These are phyloP conservation scores for Starmerella gropengiesseri DNA, from an alignment of 805 yeast genomes.

Conservation along the genomic window DNA sequence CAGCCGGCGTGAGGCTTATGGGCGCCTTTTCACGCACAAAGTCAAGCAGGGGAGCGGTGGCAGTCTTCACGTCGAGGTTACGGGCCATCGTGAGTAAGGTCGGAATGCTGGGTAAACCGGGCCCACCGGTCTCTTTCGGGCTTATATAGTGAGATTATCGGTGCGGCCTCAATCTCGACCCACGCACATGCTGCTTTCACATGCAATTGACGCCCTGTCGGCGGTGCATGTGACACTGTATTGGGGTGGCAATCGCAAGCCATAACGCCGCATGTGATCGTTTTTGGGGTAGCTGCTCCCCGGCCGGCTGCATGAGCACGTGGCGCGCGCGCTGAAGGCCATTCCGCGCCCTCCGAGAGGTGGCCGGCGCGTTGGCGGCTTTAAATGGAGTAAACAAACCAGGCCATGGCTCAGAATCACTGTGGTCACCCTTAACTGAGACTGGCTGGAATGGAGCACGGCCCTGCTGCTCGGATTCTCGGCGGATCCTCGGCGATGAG, in stretches of 20 bases:
- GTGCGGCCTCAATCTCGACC: no score
- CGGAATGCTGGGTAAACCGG: no score
- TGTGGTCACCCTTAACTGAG: no score
- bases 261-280: neutral
- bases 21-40: neutral
- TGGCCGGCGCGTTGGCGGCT: no score
- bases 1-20: constrained; percentile 14
- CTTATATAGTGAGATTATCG: no score
- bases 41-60: neutral
- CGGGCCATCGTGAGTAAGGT: neutral
- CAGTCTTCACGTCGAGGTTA: neutral
- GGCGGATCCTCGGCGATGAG: no score
- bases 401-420: no score
- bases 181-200: constrained; percentile 6
- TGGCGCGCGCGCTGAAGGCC: neutral
- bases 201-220: neutral
- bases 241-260: neutral
- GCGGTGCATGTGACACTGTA: neutral
- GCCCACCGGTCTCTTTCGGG: no score
- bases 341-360: neutral
- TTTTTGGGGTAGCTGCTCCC: neutral
- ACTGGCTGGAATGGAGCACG: no score
- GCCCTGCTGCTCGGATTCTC: no score
- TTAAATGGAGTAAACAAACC: no score
- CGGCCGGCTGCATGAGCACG: neutral